phyloP scores from a whole-genome alignment of 2,329 filamentous ascomycete species.

The Epichloe coenophiala region DNA sequence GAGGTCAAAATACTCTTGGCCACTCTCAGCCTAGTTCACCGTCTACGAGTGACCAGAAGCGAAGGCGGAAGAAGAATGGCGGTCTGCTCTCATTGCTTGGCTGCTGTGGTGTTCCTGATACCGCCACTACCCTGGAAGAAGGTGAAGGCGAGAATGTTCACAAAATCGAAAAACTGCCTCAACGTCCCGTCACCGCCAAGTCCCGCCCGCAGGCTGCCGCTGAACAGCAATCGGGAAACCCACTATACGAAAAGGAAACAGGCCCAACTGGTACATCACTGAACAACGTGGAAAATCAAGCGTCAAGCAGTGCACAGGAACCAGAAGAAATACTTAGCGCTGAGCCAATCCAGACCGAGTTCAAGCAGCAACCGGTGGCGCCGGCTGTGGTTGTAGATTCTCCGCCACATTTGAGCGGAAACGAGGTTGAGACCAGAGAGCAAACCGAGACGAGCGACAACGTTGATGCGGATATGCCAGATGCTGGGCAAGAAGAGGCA shows the following conservation, averaged over 20 bases:
- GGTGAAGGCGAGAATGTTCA: conserved; percentile 40
- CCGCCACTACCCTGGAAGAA: conserved; percentile 38
- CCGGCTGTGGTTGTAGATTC: conserved; percentile 29
- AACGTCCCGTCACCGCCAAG: conserved; percentile 40
- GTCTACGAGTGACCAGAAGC: conserved; percentile 33
- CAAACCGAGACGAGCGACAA: conserved; percentile 32
- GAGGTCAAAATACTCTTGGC: conserved; percentile 31
- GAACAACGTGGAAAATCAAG: conserved; percentile 29
- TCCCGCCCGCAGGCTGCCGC: conserved; percentile 38
- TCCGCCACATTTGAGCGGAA: conserved; percentile 17
- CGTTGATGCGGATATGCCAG: conserved; percentile 55
- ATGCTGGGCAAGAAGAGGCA: conserved; percentile 39
- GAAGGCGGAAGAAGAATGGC: conserved; percentile 41
- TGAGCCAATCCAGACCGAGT: conserved; percentile 31
- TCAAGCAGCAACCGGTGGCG: conserved; percentile 31
- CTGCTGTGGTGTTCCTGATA: conserved; percentile 53
- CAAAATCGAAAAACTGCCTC: conserved; percentile 43
- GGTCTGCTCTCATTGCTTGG: conserved; percentile 48
- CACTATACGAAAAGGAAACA: conserved; percentile 36
- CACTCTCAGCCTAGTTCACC: conserved; percentile 40
- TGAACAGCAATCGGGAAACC: conserved; percentile 30
- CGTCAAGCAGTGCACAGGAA: conserved; percentile 32
- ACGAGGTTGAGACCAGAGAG: conserved; percentile 13
- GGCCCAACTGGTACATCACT: conserved; percentile 21
- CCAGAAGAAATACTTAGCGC: conserved; percentile 25